Evolutionary conservation across 2,329 filamentous ascomycete species (phyloP), one percentile per base, ranked within the genome.

Genomic region (Diplodia scrobiculata): DNA sequence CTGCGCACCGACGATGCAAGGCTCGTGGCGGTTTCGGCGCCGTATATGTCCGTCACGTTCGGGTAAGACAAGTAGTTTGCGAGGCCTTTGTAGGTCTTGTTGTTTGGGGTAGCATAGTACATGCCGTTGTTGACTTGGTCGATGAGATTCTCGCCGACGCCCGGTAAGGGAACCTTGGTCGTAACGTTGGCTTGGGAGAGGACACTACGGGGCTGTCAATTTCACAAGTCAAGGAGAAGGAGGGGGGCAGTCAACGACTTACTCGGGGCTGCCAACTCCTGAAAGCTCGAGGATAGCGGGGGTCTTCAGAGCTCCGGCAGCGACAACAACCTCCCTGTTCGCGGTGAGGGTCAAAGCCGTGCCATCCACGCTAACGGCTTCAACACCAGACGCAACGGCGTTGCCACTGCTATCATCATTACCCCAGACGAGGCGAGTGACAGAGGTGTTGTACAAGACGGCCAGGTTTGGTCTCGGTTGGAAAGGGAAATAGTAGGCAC

Each of bases 401-500:
- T 65, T 66, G 4, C 74, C 73, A 10, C 27, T 32, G 19, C 5
- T 21, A 45, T 14, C 27, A 11, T 48, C 6, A 64, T 52, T 69
- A 55, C 10, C 69, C 78, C 79, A 82, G 3, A 79, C 63, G 14
- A 83, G 72, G 25, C 73, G 73, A 38, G 77, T 78, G 0, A 77
- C 81, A 1, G 73, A 73, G 0, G 80, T 79, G 65, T 81, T 79
- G n/a, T 78, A 68, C 29, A 81, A 76, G 1, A 83, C 69, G 1
- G 79, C 69, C 0, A 84, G 71, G 67, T 84, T 84, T 1, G 71
- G 50, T 53, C 81, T 50, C 11, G 73, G 67, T 47, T 71, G 72
- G 19, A 64, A 65, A 1, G 81, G 80, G 54, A 75, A 81, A 68
- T 82, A 83, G 68, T 81, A 84, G 3, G 80, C 79, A n/a, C 80